These are phyloP conservation scores for Scorias spongiosa DNA, from an alignment of 2,329 filamentous ascomycete genomes.

Conservation along the genomic window DNA sequence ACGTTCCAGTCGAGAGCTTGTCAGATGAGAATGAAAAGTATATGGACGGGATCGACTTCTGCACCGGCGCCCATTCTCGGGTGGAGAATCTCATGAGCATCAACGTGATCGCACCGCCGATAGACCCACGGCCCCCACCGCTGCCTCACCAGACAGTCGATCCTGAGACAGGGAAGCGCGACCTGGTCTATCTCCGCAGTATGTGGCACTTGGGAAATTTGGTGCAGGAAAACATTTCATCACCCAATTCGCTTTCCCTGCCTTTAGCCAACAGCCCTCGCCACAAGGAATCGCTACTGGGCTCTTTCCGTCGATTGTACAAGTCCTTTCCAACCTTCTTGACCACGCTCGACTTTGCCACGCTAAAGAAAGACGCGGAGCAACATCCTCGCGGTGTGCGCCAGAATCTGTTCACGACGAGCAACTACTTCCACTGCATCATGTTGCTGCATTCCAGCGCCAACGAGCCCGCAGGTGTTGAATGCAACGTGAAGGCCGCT, in stretches of 20 bases:
- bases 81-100: constrained; percentile 38
- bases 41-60: constrained; percentile 45
- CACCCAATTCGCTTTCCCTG: constrained; percentile 55
- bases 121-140: constrained; percentile 15
- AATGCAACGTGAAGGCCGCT: constrained; percentile 48
- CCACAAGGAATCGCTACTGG: constrained; percentile 55
- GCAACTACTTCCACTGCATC: constrained; percentile 69
- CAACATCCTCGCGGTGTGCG: constrained; percentile 52
- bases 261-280: constrained; percentile 54
- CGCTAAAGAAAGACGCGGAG: constrained; percentile 41
- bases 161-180: constrained; percentile 16
- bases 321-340: constrained; percentile 58
- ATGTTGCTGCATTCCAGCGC: constrained; percentile 65
- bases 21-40: constrained; percentile 44
- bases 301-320: constrained; percentile 56
- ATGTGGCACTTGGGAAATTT: constrained; percentile 69
- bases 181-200: constrained; percentile 47
- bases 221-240: constrained; percentile 63
- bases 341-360: constrained; percentile 49
- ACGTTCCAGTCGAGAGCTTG: constrained; percentile 61
- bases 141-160: constrained; percentile 21
- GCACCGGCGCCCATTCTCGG: constrained; percentile 27
- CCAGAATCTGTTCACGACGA: constrained; percentile 65
- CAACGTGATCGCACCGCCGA: constrained; percentile 30
- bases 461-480: constrained; percentile 38